Conservation (phyloP, 176 grass and related monocot genomes). For the Musa schizocarpa region DNA sequence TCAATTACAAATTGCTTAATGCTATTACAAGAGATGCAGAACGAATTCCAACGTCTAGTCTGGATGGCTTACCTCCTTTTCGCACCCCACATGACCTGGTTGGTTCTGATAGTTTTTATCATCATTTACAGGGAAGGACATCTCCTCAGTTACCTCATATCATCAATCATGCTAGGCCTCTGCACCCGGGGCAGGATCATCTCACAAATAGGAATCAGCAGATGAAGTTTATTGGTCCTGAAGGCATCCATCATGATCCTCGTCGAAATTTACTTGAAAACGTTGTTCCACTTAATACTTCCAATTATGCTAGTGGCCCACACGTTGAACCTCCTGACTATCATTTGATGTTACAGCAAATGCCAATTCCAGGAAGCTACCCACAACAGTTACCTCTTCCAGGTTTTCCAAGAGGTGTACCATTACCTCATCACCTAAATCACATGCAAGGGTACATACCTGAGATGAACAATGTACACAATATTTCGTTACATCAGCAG, state of each 20-base stretch:
- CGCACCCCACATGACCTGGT: constrained; percentile 20
- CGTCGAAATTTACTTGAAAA: constrained; percentile 46
- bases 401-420: constrained; percentile 58
- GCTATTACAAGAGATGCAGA: constrained; percentile 44
- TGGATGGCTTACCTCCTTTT: constrained; percentile 33
- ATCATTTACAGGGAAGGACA: constrained; percentile 54
- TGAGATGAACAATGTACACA: constrained; percentile 73
- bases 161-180: constrained; percentile 14
- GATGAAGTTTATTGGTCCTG: constrained; percentile 34
- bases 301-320: constrained; percentile 31
- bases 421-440: constrained; percentile 53
- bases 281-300: constrained; percentile 40
- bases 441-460: constrained; percentile 50
- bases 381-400: constrained; percentile 28
- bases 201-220: constrained; percentile 46
- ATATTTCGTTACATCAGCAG: constrained; percentile 56
- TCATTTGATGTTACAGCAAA: constrained; percentile 63
- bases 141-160: constrained; percentile 36
- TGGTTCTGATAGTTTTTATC: constrained; percentile 43
- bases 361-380: constrained; percentile 47
- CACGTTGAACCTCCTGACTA: constrained; percentile 49
- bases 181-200: background rate
- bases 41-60: constrained; percentile 29
- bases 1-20: constrained; percentile 52
- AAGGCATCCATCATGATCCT: constrained; percentile 42